Evolutionary conservation across 106 monocot species (phyloP).

Genomic region (Dendrobium officinale): DNA sequence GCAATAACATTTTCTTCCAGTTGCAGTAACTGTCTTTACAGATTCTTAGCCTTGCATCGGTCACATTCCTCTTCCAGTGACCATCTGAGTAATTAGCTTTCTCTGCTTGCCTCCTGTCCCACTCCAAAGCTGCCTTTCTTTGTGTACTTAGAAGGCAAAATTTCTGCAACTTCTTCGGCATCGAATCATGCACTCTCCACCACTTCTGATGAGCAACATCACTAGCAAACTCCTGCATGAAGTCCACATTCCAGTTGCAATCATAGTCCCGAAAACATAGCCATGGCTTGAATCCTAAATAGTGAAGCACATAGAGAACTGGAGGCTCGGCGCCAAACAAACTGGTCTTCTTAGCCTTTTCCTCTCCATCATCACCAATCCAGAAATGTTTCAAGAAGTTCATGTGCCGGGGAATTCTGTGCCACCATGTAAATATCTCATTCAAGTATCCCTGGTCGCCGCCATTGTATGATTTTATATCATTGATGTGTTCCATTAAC

Average conservation of each 20-base stretch:
- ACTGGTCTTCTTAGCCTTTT: slow-evolving; percentile 34
- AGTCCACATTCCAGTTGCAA: slow-evolving; percentile 24
- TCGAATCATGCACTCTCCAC: slow-evolving; percentile 81
- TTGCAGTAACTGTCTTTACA: slow-evolving; percentile 57
- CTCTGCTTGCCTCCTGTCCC: slow-evolving; percentile 67
- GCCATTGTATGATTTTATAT: slow-evolving; percentile 70
- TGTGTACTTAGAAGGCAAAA: slow-evolving; percentile 55
- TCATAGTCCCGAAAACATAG: slow-evolving; percentile 53
- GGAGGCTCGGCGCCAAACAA: slow-evolving; percentile 59
- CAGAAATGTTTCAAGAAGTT: slow-evolving; percentile 83
- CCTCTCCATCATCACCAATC: slow-evolving; percentile 50
- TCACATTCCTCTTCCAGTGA: slow-evolving; percentile 59
- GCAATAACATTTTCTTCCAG: slow-evolving; percentile 73
- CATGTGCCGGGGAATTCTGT: slow-evolving; percentile 65
- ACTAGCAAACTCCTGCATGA: slow-evolving; percentile 58
- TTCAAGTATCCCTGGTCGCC: slow-evolving; percentile 80
- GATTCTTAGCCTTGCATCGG: slow-evolving; percentile 33
- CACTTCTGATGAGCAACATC: slow-evolving; percentile 64
- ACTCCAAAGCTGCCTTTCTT: slow-evolving; percentile 69
- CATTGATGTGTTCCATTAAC: slow-evolving; percentile 60
- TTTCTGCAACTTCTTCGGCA: slow-evolving; percentile 44
- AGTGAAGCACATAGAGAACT: slow-evolving; percentile 63
- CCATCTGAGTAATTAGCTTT: slow-evolving; percentile 56
- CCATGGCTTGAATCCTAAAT: slow-evolving; percentile 75
- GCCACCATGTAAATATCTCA: slow-evolving; percentile 83